phyloP scores from a whole-genome alignment of 2,329 filamentous ascomycete genomes.

The Rosellinia necatrix region DNA sequence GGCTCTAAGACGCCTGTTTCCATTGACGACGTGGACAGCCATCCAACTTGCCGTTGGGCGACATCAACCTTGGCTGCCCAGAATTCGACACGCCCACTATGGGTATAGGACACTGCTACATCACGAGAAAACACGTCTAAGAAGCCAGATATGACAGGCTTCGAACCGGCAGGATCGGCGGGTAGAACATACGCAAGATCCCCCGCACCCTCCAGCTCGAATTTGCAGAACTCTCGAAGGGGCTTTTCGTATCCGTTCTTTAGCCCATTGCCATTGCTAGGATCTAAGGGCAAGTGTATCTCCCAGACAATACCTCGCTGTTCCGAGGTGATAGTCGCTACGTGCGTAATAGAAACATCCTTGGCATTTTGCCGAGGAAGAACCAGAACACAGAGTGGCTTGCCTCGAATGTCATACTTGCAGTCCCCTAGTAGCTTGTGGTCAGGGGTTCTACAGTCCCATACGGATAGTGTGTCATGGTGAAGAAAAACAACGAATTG shows the following conservation, averaged over 20 bases:
- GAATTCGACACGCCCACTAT: slow-evolving; percentile 74
- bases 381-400: slow-evolving; percentile 78
- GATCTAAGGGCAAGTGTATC: slow-evolving; percentile 61
- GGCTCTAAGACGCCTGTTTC: slow-evolving; percentile 77
- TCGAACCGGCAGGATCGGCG: slow-evolving; percentile 82
- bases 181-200: slow-evolving; percentile 72
- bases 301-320: slow-evolving; percentile 84
- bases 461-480: slow-evolving; percentile 71
- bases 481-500: slow-evolving; percentile 82
- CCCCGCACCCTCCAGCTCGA: slow-evolving; percentile 66
- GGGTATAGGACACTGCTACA: slow-evolving; percentile 83
- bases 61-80: slow-evolving; percentile 80
- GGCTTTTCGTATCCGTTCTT: slow-evolving; percentile 44
- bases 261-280: slow-evolving; percentile 32
- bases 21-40: slow-evolving; percentile 80
- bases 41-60: slow-evolving; percentile 67
- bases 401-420: slow-evolving; percentile 65
- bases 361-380: slow-evolving; percentile 67
- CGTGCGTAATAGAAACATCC: slow-evolving; percentile 64
- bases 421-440: slow-evolving; percentile 64
- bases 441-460: slow-evolving; percentile 71
- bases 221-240: slow-evolving; percentile 71
- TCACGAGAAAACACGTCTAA: slow-evolving; percentile 86
- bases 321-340: slow-evolving; percentile 81
- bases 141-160: slow-evolving; percentile 73